Base-by-base conservation (phyloP, 345 rosid genomes). In the Euphorbia pulcherrima region DNA sequence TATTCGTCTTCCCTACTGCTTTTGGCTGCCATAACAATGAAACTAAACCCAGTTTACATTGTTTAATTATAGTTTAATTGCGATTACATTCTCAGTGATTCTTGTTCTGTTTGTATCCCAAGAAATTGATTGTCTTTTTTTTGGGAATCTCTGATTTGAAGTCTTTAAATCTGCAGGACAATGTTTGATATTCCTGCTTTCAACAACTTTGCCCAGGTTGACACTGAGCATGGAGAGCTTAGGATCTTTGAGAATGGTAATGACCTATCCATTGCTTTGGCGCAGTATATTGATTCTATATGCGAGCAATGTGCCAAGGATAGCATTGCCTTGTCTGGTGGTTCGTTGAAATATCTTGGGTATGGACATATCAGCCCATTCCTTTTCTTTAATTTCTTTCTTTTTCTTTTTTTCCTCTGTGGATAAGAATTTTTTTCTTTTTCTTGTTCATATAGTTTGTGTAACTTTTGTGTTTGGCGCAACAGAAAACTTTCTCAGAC, bases 241-340 rank as follows among this genome's bases (percentile, higher is more conserved):
- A 85, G 89, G 83, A 78, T 92, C 80, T 89, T 83, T 74, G 98
- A 92, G 79, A 78, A 69, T 83, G 63, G 68, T 66, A 89, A 86
- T 58, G 96, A 92, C 73, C 86, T 92, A 61, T 79, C 81, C 76
- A 84, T 85, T 21, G 90, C 79, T 78, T 88, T 92, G 84, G 98
- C 88, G 18, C 93, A 88, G 72, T 87, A 86, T 73, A 78, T 90
- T 82, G 93, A 90, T 69, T 90, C 84, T 69, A 65, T 90, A 72
- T 92, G 97, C 24, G 97, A 92, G 78, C 86, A 85, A 18, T 87
- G 88, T 0, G 92, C 88, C 66, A 87, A 88, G 81, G 96, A 92
- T 37, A 81, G 92, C 73, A 81, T 90, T 74, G 98, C 87, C 55
- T 76, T 92, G 59, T 92, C 97, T 47, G 98, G 97, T 70, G 98